Conservation (phyloP, 108 stramenopile genomes). For the Chaetoceros muelleri region DNA sequence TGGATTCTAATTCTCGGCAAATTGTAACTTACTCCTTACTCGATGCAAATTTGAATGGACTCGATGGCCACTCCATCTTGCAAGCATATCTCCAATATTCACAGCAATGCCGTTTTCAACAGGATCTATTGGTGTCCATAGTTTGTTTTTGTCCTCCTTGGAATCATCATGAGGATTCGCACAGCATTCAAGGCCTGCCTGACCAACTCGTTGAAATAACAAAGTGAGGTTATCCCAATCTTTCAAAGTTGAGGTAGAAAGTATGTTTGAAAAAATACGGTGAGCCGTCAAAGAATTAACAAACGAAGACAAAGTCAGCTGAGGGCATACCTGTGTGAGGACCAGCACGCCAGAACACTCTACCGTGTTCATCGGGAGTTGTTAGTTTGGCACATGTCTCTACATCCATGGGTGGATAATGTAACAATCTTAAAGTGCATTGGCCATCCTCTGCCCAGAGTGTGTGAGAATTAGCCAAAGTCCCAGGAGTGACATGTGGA, state of each 20-base stretch:
- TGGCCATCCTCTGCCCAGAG: slow-evolving; percentile 37
- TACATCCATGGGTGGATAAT: slow-evolving; percentile 30
- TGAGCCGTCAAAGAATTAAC: not conserved
- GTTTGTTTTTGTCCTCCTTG: not conserved
- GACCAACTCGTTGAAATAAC: slow-evolving; percentile 30
- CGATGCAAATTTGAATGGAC: slow-evolving; percentile 39
- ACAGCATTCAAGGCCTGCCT: slow-evolving; percentile 38
- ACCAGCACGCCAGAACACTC: slow-evolving; percentile 29
- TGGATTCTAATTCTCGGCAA: too few species aligned
- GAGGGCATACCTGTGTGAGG: slow-evolving; percentile 37
- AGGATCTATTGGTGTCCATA: slow-evolving; percentile 24
- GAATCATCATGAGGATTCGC: slow-evolving; percentile 19
- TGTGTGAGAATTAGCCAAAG: slow-evolving; percentile 16
- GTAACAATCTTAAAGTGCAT: slow-evolving; percentile 37
- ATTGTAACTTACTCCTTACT: too few species aligned
- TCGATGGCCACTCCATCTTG: slow-evolving; percentile 26
- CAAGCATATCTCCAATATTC: slow-evolving; percentile 47
- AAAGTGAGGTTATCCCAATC: slow-evolving; percentile 26
- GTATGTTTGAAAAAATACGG: too few species aligned
- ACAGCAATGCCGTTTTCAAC: slow-evolving; percentile 39
- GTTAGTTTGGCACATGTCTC: slow-evolving; percentile 5
- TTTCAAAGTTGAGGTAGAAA: too few species aligned
- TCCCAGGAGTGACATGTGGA: slow-evolving; percentile 15
- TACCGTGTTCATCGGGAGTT: not conserved
- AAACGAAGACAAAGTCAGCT: not conserved